Base-by-base conservation (phyloP, 169 alveolate genomes). In the Plasmodium reichenowi region DNA sequence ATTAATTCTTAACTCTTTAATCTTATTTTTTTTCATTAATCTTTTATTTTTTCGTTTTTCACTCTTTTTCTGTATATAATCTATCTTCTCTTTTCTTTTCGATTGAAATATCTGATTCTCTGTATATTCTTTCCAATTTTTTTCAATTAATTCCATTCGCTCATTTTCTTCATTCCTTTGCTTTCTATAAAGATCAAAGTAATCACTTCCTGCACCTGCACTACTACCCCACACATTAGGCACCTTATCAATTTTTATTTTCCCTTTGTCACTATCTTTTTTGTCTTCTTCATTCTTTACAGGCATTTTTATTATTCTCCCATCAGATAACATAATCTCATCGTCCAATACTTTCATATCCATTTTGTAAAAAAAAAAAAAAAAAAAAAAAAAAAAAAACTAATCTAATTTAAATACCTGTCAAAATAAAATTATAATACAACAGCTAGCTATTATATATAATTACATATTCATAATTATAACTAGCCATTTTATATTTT, bases 161-260 rank as follows among this genome's bases (percentile, higher is more conserved):
- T 92, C 93, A 52, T 71, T 67, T 72, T 94, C 95, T 15, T 76
- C 29, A 78, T 63, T 85, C 24, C 95, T 87, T 5, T 75, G 91
- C 45, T 76, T 94, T 60, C 95, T 29, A 56, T 93, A 93, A n/a
- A 78, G 87, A 59, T 89, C 94, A 54, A 93, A 74, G 71, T 92
- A 93, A 54, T 93, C 96, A 72, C 96, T 93, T 60, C 96, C 96
- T 62, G 96, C 96, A 0, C 96, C 96, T 7, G 96, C 93, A 71
- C 94, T 89, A 47, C 95, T 92, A 58, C 96, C 96, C 95, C 96
- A 93, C 48, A 93, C 94, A 71, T 93, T 93, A 32, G 87, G 94
- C 3, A 93, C 48, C 50, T 93, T 85, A 20, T 93, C 96, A 17
- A 89, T 75, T 15, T 66, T 70, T 10, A 85, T 75, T 54, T 76